Conservation (phyloP, 176 grass and related monocot genomes). For the Typha latifolia region DNA sequence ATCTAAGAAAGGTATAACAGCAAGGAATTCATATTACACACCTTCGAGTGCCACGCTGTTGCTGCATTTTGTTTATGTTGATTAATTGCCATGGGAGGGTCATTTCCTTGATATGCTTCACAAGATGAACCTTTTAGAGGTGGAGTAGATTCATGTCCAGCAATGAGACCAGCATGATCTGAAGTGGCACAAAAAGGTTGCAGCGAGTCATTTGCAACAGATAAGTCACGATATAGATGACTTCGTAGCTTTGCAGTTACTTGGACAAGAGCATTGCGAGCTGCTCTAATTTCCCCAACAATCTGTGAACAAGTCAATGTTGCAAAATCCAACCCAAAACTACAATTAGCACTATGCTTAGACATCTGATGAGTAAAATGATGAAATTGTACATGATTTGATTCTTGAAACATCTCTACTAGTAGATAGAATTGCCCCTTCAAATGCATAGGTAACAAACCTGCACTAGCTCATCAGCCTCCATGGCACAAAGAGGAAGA, state of each 20-base stretch:
- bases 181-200: not conserved
- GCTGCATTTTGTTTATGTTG: conserved; percentile 34
- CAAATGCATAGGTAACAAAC: conserved; percentile 30
- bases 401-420: not conserved
- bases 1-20: conserved; percentile 1
- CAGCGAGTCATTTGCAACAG: conserved; percentile 34
- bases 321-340: not conserved
- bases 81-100: conserved; percentile 37
- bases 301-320: conserved; percentile 39
- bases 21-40: conserved; percentile 15
- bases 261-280: conserved; percentile 80
- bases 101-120: conserved; percentile 48
- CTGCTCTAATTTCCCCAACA: conserved; percentile 95
- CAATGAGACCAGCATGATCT: not conserved
- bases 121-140: conserved; percentile 36
- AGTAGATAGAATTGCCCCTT: not conserved
- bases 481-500: conserved; percentile 66
- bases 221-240: conserved; percentile 65
- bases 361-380: not conserved
- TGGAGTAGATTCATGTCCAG: conserved; percentile 34
- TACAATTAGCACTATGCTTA: not conserved
- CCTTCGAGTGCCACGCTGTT: conserved; percentile 61
- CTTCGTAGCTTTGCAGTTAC: conserved; percentile 69
- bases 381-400: conserved; percentile 1
- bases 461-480: conserved; percentile 96